Evolutionary conservation across 306 rosid species (phyloP).

Genomic region (Gynostemma pentaphyllum): DNA sequence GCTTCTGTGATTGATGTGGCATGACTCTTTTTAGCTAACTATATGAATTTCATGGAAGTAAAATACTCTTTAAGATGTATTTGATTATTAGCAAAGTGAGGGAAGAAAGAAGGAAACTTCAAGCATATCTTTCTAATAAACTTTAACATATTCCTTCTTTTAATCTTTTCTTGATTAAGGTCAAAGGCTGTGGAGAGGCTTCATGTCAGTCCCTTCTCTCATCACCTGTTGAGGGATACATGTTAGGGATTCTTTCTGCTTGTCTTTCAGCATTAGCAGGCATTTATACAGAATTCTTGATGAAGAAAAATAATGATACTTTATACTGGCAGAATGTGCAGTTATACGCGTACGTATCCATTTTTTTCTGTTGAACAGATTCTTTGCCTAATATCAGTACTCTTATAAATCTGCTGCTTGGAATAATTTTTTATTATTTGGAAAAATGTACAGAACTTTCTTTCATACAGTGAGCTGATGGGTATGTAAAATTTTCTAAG

Average conservation of each 20-base stretch:
- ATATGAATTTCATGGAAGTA: neutral
- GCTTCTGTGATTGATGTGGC: neutral
- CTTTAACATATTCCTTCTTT: neutral
- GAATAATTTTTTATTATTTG: no score
- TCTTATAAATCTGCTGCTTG: no score
- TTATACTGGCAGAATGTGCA: conserved; percentile 96
- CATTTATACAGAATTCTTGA: conserved; percentile 82
- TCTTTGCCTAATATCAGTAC: no score
- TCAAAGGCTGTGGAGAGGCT: conserved; percentile 82
- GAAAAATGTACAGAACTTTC: no score
- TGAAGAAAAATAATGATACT: conserved; percentile 96
- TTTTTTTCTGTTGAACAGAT: conserved; percentile 12
- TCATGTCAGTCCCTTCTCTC: conserved; percentile 79
- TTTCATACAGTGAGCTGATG: no score
- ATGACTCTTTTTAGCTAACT: neutral
- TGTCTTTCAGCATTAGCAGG: conserved; percentile 97
- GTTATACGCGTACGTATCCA: conserved; percentile 77
- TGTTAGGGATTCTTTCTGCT: conserved; percentile 75
- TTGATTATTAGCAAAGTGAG: neutral
- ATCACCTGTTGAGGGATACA: conserved; percentile 83
- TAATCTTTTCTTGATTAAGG: conserved; percentile 21
- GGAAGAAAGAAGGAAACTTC: neutral
- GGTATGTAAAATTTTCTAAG: no score
- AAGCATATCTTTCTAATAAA: neutral
- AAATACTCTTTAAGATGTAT: neutral